phyloP scores from a whole-genome alignment of 2,329 filamentous ascomycete genomes.

The Cladosporium velox region DNA sequence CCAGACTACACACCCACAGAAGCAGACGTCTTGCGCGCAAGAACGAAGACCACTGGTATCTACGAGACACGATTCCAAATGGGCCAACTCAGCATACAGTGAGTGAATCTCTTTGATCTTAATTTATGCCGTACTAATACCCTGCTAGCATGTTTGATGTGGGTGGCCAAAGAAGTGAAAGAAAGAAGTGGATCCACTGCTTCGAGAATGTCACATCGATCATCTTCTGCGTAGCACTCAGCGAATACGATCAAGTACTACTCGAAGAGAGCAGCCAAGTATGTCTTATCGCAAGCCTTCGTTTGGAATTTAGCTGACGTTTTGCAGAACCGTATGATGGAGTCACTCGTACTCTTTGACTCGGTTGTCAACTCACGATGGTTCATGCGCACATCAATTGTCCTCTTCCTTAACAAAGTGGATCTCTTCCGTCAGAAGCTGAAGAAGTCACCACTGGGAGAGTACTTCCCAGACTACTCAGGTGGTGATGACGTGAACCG shows the following conservation, averaged over 20 bases:
- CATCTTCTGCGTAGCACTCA: conserved; percentile 97
- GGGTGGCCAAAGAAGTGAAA: conserved; percentile 91
- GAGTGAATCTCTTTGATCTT: conserved; percentile 44
- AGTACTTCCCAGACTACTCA: conserved; percentile 97
- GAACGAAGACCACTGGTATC: conserved; percentile 98
- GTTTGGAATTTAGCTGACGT: conserved; percentile 25
- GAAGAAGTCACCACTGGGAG: conserved; percentile 80
- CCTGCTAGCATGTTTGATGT: conserved; percentile 92
- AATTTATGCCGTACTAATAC: background rate
- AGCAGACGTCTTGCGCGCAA: conserved; percentile 89
- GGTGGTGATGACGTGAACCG: conserved; percentile 97
- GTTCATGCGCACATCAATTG: conserved; percentile 99
- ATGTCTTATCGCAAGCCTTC: conserved; percentile 38
- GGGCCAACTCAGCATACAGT: conserved; percentile 99
- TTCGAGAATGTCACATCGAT: conserved; percentile 99
- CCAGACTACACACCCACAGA: conserved; percentile 89
- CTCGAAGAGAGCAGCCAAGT: conserved; percentile 97
- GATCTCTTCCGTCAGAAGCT: conserved; percentile 97
- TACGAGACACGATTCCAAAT: conserved; percentile 99
- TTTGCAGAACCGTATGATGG: conserved; percentile 95
- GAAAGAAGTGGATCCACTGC: conserved; percentile 99
- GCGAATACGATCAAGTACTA: conserved; percentile 96
- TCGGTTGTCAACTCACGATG: conserved; percentile 98
- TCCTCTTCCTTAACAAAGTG: conserved; percentile 98
- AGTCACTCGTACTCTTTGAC: conserved; percentile 92